Percentiles rank a stretch among this genome's conserved stretches.
These are phyloP conservation scores for Salicornia ramosissima DNA, from an alignment of 148 eudicot species.

Conservation along the genomic window DNA sequence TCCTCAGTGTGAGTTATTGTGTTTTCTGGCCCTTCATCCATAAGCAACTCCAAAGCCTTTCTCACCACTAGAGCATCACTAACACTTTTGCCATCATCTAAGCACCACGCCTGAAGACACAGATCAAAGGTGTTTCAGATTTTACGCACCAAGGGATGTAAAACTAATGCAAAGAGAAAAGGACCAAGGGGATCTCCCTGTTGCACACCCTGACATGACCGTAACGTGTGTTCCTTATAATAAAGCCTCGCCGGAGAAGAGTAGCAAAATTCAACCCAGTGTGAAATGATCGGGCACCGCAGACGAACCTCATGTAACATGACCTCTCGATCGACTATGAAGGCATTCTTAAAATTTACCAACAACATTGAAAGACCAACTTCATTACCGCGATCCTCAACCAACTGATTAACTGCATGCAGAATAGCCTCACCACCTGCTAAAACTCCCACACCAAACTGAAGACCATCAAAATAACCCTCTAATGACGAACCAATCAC, in stretches of 20 bases:
- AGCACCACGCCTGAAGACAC: too few species aligned
- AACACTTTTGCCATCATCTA: too few species aligned
- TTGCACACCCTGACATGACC: slow-evolving; percentile 6
- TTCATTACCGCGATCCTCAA: neutral
- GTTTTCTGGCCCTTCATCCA: too few species aligned
- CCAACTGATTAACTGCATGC: neutral
- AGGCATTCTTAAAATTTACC: neutral
- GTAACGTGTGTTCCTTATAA: neutral
- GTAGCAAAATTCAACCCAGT: neutral
- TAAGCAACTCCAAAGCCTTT: neutral
- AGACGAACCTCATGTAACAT: neutral
- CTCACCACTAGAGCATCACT: neutral
- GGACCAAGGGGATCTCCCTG: too few species aligned
- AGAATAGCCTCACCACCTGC: too few species aligned
- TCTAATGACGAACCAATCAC: too few species aligned
- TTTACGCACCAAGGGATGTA: too few species aligned
- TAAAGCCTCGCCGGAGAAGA: neutral
- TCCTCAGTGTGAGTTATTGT: too few species aligned
- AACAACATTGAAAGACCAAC: neutral
- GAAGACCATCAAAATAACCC: too few species aligned
- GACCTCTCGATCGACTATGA: neutral
- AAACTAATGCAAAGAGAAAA: too few species aligned
- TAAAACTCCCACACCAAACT: too few species aligned
- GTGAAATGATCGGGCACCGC: neutral
- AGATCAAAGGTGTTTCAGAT: too few species aligned